Percentiles rank a stretch among this genome's conserved stretches.
Conservation (phyloP, 2,329 filamentous ascomycete genomes). For the Colletotrichum euphorbiae region DNA sequence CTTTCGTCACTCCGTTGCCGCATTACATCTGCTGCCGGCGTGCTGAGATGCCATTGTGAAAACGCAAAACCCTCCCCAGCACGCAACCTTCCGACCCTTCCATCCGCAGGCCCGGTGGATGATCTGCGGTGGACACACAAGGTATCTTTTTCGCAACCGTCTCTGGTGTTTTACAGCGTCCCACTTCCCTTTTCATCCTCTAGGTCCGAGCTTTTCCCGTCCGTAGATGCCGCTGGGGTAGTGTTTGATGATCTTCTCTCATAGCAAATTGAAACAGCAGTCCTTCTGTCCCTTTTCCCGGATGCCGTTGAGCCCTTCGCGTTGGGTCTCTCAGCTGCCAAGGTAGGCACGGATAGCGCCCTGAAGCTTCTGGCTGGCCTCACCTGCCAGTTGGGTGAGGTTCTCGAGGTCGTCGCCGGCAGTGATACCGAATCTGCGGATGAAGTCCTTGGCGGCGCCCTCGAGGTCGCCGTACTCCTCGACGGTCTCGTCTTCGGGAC, state of each 20-base stretch:
- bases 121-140: slow-evolving; percentile 18
- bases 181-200: not conserved
- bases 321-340: slow-evolving; percentile 59
- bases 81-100: slow-evolving; percentile 8
- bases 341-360: slow-evolving; percentile 76
- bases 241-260: slow-evolving; percentile 12
- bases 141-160: slow-evolving; percentile 17
- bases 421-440: slow-evolving; percentile 93
- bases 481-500: slow-evolving; percentile 81
- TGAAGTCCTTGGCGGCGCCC: slow-evolving; percentile 93
- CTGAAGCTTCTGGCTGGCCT: slow-evolving; percentile 86
- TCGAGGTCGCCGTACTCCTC: slow-evolving; percentile 94
- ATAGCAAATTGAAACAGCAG: slow-evolving; percentile 16
- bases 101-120: slow-evolving; percentile 21
- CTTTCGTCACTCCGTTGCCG: slow-evolving; percentile 34
- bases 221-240: slow-evolving; percentile 1
- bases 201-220: not conserved
- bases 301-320: slow-evolving; percentile 7
- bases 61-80: slow-evolving; percentile 1
- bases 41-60: slow-evolving; percentile 16
- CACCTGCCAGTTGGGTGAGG: slow-evolving; percentile 82
- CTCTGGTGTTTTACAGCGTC: slow-evolving; percentile 10
- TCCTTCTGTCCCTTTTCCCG: slow-evolving; percentile 3
- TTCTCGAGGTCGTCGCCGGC: slow-evolving; percentile 97
- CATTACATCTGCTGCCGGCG: slow-evolving; percentile 22